Evolutionary conservation across 148 eudicot species (phyloP), one percentile per base, ranked within the genome.

Genomic region (Dianthus caryophyllus): DNA sequence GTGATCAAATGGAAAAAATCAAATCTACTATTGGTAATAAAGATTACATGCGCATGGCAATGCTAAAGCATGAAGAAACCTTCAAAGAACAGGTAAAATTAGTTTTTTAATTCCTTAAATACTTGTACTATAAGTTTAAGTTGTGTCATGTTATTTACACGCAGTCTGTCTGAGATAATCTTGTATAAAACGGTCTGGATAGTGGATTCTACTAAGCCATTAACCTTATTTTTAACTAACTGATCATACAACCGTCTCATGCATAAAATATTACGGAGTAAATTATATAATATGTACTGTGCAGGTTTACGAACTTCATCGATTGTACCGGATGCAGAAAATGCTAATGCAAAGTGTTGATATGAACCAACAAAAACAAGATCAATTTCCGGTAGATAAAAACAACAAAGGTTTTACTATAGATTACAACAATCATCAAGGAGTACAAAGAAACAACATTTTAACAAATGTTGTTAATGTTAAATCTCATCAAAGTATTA

Each of bases 301-400:
- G 20, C 78, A 93, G 98, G 96, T 93, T n/a, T 73, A 67, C 36
- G 98, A 93, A 78, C 96, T 93, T 65, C 96, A 93, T 67, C 91
- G 98, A 29, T 75, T 93, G 1, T 93, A 93, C 56, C 78, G 64
- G 54, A 79, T 83, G 55, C 98, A 93, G 63, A 89, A 86, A 79
- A 69, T 81, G 52, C 70, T 93, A n/a, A 93, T 93, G 98, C 78
- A 81, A 60, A 77, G 66, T 38, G 77, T 61, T 9, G 71, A 70
- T 11, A 58, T 62, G n/a, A 78, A 31, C 43, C 70, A 68, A 57
- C 80, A 66, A 56, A 71, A 75, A 21, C 73, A 60, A 27, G 67
- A 76, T 14, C 58, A 71, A 59, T 69, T 26, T 41, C 27, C 51
- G 55, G 14, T 60, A 33, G 26, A 44, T 0, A 63, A 22, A 2